Percentiles rank a stretch among this genome's conserved stretches.
Conservation (phyloP, 169 alveolate genomes). For the Theileria equi region DNA sequence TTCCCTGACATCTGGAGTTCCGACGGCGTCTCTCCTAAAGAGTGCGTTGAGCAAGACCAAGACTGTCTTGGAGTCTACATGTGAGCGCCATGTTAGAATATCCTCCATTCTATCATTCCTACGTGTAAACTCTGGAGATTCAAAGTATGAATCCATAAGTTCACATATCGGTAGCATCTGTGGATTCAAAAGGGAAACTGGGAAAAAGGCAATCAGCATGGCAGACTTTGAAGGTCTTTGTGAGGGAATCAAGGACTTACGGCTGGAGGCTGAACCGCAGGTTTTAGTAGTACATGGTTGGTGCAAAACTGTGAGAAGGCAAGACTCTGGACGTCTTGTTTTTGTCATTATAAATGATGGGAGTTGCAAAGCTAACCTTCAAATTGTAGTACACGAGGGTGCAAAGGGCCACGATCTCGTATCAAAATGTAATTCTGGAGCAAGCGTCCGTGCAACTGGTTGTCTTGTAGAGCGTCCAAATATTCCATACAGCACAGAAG, state of each 20-base stretch:
- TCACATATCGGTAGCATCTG: slow-evolving; percentile 12
- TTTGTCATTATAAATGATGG: slow-evolving; percentile 96
- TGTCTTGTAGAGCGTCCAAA: slow-evolving; percentile 90
- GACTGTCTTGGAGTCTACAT: slow-evolving; percentile 5
- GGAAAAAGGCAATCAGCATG: not conserved
- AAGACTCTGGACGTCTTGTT: slow-evolving; percentile 88
- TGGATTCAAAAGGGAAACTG: not conserved
- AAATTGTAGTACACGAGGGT: slow-evolving; percentile 88
- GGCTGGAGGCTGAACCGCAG: not conserved
- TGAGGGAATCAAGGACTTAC: not conserved
- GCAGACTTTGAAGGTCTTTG: not conserved
- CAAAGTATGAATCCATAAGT: slow-evolving; percentile 17
- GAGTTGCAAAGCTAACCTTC: slow-evolving; percentile 84
- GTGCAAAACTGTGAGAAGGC: slow-evolving; percentile 91
- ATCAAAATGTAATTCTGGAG: slow-evolving; percentile 75
- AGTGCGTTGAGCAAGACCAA: slow-evolving; percentile 11
- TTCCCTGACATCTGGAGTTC: slow-evolving; percentile 33
- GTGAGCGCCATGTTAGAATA: slow-evolving; percentile 26
- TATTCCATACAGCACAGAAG: slow-evolving; percentile 84
- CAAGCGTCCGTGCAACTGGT: slow-evolving; percentile 85
- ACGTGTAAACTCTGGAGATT: not conserved
- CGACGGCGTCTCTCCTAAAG: slow-evolving; percentile 34
- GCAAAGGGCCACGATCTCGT: slow-evolving; percentile 79
- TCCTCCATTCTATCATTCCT: slow-evolving; percentile 14
- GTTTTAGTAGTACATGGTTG: slow-evolving; percentile 83